Evolutionary conservation across 768 basidiomycete genomes (phyloP).

Genomic region (Solioccasus polychromus): DNA sequence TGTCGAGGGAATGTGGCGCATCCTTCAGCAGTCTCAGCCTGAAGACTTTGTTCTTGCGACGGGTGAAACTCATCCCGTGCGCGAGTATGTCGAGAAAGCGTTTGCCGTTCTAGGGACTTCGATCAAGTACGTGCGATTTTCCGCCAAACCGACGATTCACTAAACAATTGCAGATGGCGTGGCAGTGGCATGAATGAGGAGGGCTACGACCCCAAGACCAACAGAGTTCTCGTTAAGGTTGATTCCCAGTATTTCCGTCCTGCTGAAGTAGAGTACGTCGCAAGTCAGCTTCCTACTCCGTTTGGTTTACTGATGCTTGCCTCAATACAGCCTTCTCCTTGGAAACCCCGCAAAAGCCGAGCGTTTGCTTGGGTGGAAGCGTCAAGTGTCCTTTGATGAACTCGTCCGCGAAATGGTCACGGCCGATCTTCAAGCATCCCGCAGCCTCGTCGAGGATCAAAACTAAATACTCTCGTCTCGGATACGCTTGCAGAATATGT

Average conservation of each 20-base stretch:
- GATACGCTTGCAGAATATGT: neutral
- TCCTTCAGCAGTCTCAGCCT: constrained; percentile 82
- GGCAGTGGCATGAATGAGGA: constrained; percentile 75
- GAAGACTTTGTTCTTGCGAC: constrained; percentile 95
- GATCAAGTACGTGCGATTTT: constrained; percentile 49
- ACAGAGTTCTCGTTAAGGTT: constrained; percentile 74
- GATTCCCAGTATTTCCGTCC: constrained; percentile 93
- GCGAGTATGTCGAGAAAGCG: constrained; percentile 89
- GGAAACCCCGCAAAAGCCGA: constrained; percentile 93
- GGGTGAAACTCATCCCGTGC: constrained; percentile 92
- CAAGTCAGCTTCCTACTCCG: neutral
- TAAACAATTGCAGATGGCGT: constrained; percentile 57
- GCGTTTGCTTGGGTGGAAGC: constrained; percentile 84
- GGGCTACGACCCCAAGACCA: constrained; percentile 67
- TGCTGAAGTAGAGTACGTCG: constrained; percentile 86
- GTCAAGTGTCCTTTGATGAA: constrained; percentile 75
- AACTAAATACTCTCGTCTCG: constrained; percentile 42
- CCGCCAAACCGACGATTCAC: neutral
- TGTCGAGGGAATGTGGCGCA: constrained; percentile 97
- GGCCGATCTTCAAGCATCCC: constrained; percentile 71
- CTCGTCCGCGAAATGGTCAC: constrained; percentile 93
- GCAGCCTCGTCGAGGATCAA: constrained; percentile 78
- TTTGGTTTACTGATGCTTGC: neutral
- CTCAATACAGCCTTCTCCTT: constrained; percentile 59
- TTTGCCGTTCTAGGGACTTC: constrained; percentile 67